These are phyloP conservation scores for Arthrinium phaeospermum DNA, from an alignment of 2,329 filamentous ascomycete genomes.

Conservation along the genomic window DNA sequence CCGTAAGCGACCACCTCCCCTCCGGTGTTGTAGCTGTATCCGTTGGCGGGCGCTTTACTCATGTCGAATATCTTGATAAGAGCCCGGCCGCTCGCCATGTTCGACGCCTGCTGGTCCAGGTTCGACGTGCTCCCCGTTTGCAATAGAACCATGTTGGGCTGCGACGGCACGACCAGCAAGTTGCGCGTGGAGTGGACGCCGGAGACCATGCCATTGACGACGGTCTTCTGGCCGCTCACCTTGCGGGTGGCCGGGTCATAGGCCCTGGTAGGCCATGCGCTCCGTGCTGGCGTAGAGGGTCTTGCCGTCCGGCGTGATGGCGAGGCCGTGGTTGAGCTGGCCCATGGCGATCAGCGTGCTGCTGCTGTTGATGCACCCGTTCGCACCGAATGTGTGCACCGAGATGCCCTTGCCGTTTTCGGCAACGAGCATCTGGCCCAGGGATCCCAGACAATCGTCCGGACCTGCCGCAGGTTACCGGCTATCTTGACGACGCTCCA, in stretches of 20 bases:
- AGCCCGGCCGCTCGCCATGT: slow-evolving; percentile 42
- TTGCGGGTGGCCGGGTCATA: slow-evolving; percentile 58
- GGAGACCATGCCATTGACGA: slow-evolving; percentile 46
- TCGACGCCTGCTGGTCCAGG: slow-evolving; percentile 43
- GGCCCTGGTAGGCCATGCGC: slow-evolving; percentile 53
- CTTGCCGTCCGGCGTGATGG: slow-evolving; percentile 45
- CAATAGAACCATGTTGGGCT: slow-evolving; percentile 45
- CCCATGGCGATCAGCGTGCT: slow-evolving; percentile 42
- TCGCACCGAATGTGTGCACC: slow-evolving; percentile 45
- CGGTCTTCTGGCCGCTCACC: slow-evolving; percentile 48
- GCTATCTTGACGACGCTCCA: slow-evolving; percentile 48
- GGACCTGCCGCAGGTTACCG: slow-evolving; percentile 42
- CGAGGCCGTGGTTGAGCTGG: slow-evolving; percentile 47
- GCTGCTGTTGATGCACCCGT: slow-evolving; percentile 47
- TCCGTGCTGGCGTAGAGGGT: slow-evolving; percentile 47
- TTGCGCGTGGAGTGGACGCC: slow-evolving; percentile 47
- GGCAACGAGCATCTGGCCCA: slow-evolving; percentile 46
- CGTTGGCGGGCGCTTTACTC: slow-evolving; percentile 40
- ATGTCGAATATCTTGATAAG: slow-evolving; percentile 51
- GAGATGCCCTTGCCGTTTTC: slow-evolving; percentile 45
- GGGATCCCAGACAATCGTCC: slow-evolving; percentile 44
- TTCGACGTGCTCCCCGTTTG: slow-evolving; percentile 47
- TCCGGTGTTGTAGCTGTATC: slow-evolving; percentile 46
- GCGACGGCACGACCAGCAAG: slow-evolving; percentile 41
- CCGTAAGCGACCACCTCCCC: slow-evolving; percentile 48